These are phyloP conservation scores for Protomyces lactucae-debilis DNA, from an alignment of 1,139 yeast genomes.

Conservation along the genomic window DNA sequence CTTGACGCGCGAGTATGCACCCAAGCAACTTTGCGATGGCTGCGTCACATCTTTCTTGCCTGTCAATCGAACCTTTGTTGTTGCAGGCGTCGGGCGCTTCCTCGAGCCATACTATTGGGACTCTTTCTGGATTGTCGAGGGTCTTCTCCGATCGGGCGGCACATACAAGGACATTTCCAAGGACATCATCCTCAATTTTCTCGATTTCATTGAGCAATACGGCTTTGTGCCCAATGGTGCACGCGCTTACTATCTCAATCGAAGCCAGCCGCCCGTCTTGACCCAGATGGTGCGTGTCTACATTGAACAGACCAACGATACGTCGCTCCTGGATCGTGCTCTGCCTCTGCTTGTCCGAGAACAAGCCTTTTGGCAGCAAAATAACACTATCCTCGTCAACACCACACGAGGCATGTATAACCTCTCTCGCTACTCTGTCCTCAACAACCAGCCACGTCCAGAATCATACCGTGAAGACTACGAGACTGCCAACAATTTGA, in stretches of 20 bases:
- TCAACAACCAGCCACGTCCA: slow-evolving; percentile 26
- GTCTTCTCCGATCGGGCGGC: slow-evolving; percentile 15
- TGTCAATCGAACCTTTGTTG: slow-evolving; percentile 20
- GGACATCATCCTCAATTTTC: slow-evolving; percentile 17
- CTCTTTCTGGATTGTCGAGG: slow-evolving; percentile 24
- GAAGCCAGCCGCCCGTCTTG: slow-evolving; percentile 27
- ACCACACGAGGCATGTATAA: neutral
- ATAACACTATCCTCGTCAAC: neutral
- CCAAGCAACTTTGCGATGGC: slow-evolving; percentile 9
- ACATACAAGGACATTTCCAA: slow-evolving; percentile 6
- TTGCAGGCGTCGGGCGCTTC: slow-evolving; percentile 26
- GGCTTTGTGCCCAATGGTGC: slow-evolving; percentile 29
- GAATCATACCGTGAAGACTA: slow-evolving; percentile 25
- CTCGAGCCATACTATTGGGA: slow-evolving; percentile 27
- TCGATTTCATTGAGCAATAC: slow-evolving; percentile 8
- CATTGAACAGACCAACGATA: slow-evolving; percentile 11
- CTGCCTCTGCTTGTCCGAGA: slow-evolving; percentile 18
- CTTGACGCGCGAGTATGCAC: slow-evolving; percentile 12
- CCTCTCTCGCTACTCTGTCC: neutral
- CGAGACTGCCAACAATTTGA: slow-evolving; percentile 20
- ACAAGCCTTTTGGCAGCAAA: slow-evolving; percentile 4
- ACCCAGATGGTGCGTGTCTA: slow-evolving; percentile 22
- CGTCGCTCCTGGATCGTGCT: slow-evolving; percentile 15
- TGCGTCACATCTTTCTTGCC: slow-evolving; percentile 26
- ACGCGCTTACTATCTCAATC: slow-evolving; percentile 24